Evolutionary conservation across 2,329 filamentous ascomycete genomes (phyloP).

Genomic region (Cladosporium sp.): DNA sequence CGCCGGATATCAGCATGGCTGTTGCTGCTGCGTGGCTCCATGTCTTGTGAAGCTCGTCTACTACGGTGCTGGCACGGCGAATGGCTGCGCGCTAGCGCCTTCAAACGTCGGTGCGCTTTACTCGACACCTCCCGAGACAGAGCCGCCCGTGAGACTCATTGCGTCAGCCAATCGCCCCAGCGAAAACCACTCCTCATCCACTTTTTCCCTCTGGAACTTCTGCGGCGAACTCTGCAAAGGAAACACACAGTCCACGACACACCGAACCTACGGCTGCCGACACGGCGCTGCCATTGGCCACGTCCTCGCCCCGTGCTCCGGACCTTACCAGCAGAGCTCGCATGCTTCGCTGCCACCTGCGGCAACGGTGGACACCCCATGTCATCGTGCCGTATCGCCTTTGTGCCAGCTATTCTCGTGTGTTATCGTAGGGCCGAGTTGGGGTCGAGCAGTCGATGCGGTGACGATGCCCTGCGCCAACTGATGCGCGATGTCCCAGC

Average conservation of each 20-base stretch:
- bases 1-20: not conserved
- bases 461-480: constrained; percentile 9
- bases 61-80: too few species aligned
- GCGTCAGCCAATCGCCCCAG: constrained; percentile 1
- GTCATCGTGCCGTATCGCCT: constrained; percentile 10
- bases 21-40: too few species aligned
- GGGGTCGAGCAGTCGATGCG: not conserved
- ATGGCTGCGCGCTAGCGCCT: not conserved
- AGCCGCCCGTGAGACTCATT: not conserved
- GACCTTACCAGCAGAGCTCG: not conserved
- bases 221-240: constrained; percentile 13
- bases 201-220: constrained; percentile 9
- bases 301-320: not conserved
- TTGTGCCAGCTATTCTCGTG: constrained; percentile 6
- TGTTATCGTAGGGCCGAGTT: constrained; percentile 11
- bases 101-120: constrained; percentile 1
- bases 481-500: constrained; percentile 3
- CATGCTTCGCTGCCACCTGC: not conserved
- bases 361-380: constrained; percentile 6
- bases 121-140: constrained; percentile 2
- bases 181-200: constrained; percentile 3
- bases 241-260: not conserved
- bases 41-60: too few species aligned
- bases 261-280: not conserved
- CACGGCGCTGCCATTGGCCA: not conserved